These are phyloP conservation scores for Salix arbutifolia DNA, from an alignment of 345 rosid genomes.

Conservation along the genomic window DNA sequence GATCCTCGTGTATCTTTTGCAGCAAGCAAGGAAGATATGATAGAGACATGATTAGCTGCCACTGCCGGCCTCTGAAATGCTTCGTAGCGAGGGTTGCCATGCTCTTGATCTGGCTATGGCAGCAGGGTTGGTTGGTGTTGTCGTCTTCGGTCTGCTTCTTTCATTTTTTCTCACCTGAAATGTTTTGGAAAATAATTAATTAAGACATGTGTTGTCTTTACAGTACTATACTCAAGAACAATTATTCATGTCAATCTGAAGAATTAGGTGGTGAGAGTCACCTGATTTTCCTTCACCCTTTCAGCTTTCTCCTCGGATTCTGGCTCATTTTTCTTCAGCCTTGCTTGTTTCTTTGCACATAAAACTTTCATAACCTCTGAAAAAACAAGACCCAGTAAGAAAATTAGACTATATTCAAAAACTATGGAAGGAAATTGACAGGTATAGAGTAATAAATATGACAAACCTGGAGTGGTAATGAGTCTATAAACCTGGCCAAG, in stretches of 20 bases:
- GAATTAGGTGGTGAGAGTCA: conserved; percentile 3
- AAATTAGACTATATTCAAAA: conserved; percentile 5
- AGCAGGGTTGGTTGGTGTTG: conserved; percentile 38
- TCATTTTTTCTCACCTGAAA: conserved; percentile 52
- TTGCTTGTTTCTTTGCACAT: conserved; percentile 64
- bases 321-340: conserved; percentile 39
- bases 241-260: neutral
- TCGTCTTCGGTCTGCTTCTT: conserved; percentile 40
- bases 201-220: neutral
- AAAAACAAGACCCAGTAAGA: neutral
- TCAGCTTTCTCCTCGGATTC: conserved; percentile 25
- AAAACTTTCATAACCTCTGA: conserved; percentile 83
- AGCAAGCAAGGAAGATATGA: neutral
- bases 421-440: neutral
- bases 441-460: neutral
- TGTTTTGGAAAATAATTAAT: neutral
- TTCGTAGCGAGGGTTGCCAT: conserved; percentile 90
- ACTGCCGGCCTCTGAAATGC: conserved; percentile 72
- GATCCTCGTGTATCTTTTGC: conserved; percentile 4
- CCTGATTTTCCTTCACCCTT: conserved; percentile 32
- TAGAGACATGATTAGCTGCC: conserved; percentile 26
- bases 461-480: conserved; percentile 64
- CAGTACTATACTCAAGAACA: neutral
- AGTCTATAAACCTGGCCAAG: conserved; percentile 86
- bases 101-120: conserved; percentile 45